Conservation (phyloP, 805 yeast species). For the Candida odintsovae region DNA sequence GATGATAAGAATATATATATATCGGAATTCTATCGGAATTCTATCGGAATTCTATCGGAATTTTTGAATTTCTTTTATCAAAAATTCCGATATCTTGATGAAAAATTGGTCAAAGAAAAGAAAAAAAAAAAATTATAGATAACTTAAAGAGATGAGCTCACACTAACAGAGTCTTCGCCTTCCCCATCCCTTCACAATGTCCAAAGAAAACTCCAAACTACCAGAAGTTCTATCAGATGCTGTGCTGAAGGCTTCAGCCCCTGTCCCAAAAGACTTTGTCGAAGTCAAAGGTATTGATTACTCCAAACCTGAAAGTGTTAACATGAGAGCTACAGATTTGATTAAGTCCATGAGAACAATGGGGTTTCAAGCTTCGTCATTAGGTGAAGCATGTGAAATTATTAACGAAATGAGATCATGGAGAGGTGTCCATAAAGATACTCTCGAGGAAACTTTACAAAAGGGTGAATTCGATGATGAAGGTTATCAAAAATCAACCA, state of each 20-base stretch:
- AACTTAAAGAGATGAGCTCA: neutral
- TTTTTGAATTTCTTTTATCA: neutral
- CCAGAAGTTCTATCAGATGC: constrained; percentile 88
- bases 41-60: neutral
- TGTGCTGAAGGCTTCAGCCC: constrained; percentile 78
- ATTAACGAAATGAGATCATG: constrained; percentile 88
- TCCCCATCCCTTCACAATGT: constrained; percentile 22
- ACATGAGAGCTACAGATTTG: constrained; percentile 75
- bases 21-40: neutral
- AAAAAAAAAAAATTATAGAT: neutral
- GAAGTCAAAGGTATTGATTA: constrained; percentile 89
- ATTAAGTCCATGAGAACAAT: constrained; percentile 80
- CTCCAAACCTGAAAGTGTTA: constrained; percentile 65
- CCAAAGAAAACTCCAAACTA: constrained; percentile 33
- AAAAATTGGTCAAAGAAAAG: neutral
- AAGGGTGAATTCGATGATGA: constrained; percentile 74
- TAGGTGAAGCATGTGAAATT: constrained; percentile 86
- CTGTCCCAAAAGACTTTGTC: constrained; percentile 75
- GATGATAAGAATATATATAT: neutral
- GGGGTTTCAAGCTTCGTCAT: constrained; percentile 95
- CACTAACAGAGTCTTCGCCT: neutral
- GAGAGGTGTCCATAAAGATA: constrained; percentile 78
- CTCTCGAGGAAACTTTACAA: constrained; percentile 60
- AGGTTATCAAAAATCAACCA: constrained; percentile 80
- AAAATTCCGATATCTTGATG: neutral